A percentile compares a stretch with the other conserved stretches of the same genome.
Conservation (phyloP, 441 rosid genomes). For the Capsella rubella region DNA sequence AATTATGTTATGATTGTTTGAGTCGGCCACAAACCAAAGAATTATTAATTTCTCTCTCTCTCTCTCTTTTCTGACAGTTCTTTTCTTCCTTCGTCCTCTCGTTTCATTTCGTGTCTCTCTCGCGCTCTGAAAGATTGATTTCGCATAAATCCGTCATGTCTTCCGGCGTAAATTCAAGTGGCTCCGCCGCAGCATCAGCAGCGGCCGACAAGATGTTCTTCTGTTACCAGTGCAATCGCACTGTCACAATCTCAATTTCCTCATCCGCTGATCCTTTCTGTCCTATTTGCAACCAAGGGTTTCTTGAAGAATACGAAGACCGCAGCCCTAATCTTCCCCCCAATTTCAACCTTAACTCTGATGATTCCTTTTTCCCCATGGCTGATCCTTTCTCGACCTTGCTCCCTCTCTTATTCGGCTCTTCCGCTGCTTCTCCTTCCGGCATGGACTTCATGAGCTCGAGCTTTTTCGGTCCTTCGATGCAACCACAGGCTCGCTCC, state of each 20-base stretch:
- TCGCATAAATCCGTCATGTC: slow-evolving; percentile 48
- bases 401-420: slow-evolving; percentile 44
- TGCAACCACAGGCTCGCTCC: slow-evolving; percentile 20
- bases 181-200: slow-evolving; percentile 27
- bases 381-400: slow-evolving; percentile 46
- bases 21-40: slow-evolving; percentile 31
- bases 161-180: slow-evolving; percentile 47
- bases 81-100: slow-evolving; percentile 3
- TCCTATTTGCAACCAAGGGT: slow-evolving; percentile 56
- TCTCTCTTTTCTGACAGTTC: slow-evolving; percentile 27
- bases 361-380: slow-evolving; percentile 34
- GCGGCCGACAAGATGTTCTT: slow-evolving; percentile 48
- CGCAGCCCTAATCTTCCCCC: slow-evolving; percentile 43
- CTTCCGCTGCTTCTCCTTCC: slow-evolving; percentile 39
- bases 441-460: slow-evolving; percentile 40
- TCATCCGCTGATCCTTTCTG: slow-evolving; percentile 54
- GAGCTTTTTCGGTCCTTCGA: slow-evolving; percentile 42
- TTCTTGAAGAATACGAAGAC: slow-evolving; percentile 57
- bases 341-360: slow-evolving; percentile 14
- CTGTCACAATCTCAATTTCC: slow-evolving; percentile 54
- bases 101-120: slow-evolving; percentile 6
- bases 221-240: slow-evolving; percentile 56
- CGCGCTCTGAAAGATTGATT: slow-evolving; percentile 27
- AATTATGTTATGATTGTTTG: neutral
- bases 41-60: neutral